These are phyloP conservation scores for Balamuthia mandrillaris DNA, from an alignment of 208 protist genomes.

Conservation along the genomic window DNA sequence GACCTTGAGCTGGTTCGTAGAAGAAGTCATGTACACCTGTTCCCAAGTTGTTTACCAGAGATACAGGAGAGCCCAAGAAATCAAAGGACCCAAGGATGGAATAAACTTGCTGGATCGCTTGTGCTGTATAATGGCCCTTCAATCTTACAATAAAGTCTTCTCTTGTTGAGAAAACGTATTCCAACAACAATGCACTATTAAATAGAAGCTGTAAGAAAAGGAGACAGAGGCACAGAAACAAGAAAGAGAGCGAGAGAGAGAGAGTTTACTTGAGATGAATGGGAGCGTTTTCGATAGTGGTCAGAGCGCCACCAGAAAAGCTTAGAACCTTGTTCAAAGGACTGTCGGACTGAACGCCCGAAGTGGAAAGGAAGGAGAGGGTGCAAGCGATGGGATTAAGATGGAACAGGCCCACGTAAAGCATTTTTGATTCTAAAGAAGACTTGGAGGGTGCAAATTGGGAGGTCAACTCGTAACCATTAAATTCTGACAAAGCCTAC, in stretches of 20 bases:
- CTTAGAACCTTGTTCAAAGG: conserved; percentile 34
- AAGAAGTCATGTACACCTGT: conserved; percentile 60
- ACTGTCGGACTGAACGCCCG: conserved; percentile 15
- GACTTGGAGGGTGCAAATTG: too few relatives aligned
- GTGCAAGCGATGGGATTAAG: conserved; percentile 26
- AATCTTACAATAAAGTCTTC: neutral
- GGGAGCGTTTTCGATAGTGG: conserved; percentile 19
- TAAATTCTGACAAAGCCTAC: too few relatives aligned
- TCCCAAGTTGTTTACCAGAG: conserved; percentile 53
- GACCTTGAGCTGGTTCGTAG: conserved; percentile 56
- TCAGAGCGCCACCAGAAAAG: conserved; percentile 7
- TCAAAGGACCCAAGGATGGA: conserved; percentile 52
- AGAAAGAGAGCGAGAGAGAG: neutral
- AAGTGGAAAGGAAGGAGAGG: conserved; percentile 2
- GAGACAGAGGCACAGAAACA: neutral
- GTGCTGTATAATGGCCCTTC: conserved; percentile 19
- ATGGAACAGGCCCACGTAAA: neutral
- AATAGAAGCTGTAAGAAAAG: neutral
- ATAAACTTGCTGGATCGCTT: neutral
- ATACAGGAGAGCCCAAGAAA: conserved; percentile 54
- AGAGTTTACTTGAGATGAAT: conserved; percentile 21
- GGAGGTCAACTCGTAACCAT: too few relatives aligned
- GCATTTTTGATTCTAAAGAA: too few relatives aligned
- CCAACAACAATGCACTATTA: neutral
- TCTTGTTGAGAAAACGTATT: conserved; percentile 22